Percentiles rank a stretch among this genome's conserved stretches.
Evolutionary conservation across 2,329 filamentous ascomycete genomes (phyloP).

Genomic region (Neonectria magnoliae): DNA sequence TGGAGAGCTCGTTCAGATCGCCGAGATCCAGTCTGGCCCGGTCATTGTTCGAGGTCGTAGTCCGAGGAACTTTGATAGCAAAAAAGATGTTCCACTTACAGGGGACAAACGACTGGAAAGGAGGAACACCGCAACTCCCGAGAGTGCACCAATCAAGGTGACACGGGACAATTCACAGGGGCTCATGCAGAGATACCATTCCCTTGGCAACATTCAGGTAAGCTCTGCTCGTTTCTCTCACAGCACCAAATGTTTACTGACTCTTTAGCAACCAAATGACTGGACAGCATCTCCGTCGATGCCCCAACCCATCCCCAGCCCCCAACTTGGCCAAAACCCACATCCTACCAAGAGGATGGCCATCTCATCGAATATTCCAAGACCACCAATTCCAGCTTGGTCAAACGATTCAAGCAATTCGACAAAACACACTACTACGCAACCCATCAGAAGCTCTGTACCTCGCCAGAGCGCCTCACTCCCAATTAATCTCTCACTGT

Average conservation of each 20-base stretch:
- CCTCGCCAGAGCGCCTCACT: slow-evolving; percentile 45
- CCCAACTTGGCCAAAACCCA: slow-evolving; percentile 48
- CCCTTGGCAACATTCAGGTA: slow-evolving; percentile 50
- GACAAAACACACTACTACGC: slow-evolving; percentile 32
- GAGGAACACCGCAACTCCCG: slow-evolving; percentile 52
- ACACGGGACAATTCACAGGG: slow-evolving; percentile 47
- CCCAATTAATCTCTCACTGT: slow-evolving; percentile 65
- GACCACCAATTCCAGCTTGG: slow-evolving; percentile 66
- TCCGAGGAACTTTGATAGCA: slow-evolving; percentile 91
- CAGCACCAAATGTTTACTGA: slow-evolving; percentile 22
- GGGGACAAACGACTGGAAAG: slow-evolving; percentile 60
- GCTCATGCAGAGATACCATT: slow-evolving; percentile 45
- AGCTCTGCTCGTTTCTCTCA: slow-evolving; percentile 13
- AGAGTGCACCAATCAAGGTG: slow-evolving; percentile 46
- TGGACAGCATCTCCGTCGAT: slow-evolving; percentile 57
- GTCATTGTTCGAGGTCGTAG: slow-evolving; percentile 94
- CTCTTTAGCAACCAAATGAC: slow-evolving; percentile 51
- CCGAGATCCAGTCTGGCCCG: slow-evolving; percentile 89
- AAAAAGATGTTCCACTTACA: slow-evolving; percentile 84
- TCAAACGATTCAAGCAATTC: slow-evolving; percentile 47
- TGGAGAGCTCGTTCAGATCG: slow-evolving; percentile 76
- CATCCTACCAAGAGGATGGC: slow-evolving; percentile 64
- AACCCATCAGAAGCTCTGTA: slow-evolving; percentile 34
- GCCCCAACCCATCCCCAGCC: slow-evolving; percentile 44
- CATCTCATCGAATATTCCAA: slow-evolving; percentile 60